These are phyloP conservation scores for Kluyveromyces nonfermentans DNA, from an alignment of 805 yeast species.

Conservation along the genomic window DNA sequence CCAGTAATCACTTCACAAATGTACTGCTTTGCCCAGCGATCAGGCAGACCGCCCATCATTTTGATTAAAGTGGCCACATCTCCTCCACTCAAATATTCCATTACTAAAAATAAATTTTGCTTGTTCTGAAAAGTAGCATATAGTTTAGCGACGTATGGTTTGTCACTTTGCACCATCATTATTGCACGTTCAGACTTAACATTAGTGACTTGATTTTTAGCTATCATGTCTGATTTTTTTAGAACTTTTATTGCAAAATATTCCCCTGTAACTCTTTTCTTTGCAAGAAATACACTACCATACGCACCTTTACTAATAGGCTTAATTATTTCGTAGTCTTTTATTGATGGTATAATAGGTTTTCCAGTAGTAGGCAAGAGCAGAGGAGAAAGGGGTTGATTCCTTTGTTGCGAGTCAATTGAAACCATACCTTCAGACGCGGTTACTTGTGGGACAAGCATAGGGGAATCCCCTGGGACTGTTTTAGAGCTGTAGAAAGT, in stretches of 20 bases:
- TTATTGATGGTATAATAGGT: conserved; percentile 61
- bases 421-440: conserved; percentile 33
- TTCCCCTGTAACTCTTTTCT: conserved; percentile 80
- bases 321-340: conserved; percentile 81
- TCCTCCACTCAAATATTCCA: conserved; percentile 96
- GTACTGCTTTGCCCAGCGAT: conserved; percentile 77
- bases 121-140: conserved; percentile 82
- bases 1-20: conserved; percentile 87
- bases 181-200: conserved; percentile 93
- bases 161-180: conserved; percentile 94
- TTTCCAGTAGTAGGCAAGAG: conserved; percentile 52
- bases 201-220: conserved; percentile 91
- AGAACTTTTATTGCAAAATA: conserved; percentile 90
- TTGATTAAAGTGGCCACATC: conserved; percentile 84
- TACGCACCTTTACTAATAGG: conserved; percentile 97
- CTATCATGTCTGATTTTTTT: conserved; percentile 90
- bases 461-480: conserved; percentile 35
- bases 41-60: conserved; percentile 73
- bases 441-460: conserved; percentile 47
- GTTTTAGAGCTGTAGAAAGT: conserved; percentile 17
- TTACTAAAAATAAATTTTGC: conserved; percentile 80
- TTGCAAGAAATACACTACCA: conserved; percentile 87
- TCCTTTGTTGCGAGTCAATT: conserved; percentile 21
- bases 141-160: conserved; percentile 86
- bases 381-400: conserved; percentile 74